Evolutionary conservation across 148 eudicot genomes (phyloP), one percentile per base, ranked within the genome.

Genomic region (Beta vulgaris): DNA sequence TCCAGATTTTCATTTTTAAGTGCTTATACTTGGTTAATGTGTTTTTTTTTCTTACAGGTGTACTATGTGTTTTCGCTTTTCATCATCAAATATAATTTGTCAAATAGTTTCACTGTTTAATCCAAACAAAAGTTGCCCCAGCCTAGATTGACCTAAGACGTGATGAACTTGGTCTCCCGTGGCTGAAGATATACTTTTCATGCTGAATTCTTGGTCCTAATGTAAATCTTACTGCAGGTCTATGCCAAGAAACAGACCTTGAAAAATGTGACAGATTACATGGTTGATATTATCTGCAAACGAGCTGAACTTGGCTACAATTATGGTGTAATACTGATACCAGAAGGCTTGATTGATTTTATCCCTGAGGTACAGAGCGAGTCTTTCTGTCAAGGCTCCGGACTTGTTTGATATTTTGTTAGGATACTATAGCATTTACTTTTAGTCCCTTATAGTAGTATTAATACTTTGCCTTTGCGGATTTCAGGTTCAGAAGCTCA

Each of bases 321-420:
- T 64, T 96, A 96, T 72, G 99, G 98, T 74, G 98, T 95, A 73
- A 92, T 92, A 67, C 86, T 96, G 54, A 88, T 96, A 3, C 99
- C 98, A 21, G 99, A 96, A 87, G 98, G 99, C 75, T 89, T 96
- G 69, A 92, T 96, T 77, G 98, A 92, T 86, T 96, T 92, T 79
- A 92, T 92, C 80, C 98, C 97, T 5, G 99, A 92, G 94, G 99
- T 96, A 84, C 63, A 67, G 15, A 48, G 7, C 40, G 76, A 15
- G 49, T 40, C n/a, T n/a, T n/a, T n/a, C n/a, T n/a, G n/a, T n/a
- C n/a, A n/a, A n/a, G 8, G 68, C 4, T 43, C 3, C 7, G 23
- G 55, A 42, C 4, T 7, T 60, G 66, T 28, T 34, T 69, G 21
- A 53, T 3, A 48, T 58, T 25, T 68, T 76, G 46, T 40, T 43